Evolutionary conservation across 1,284 basidiomycete species (phyloP).

Genomic region (Fistulina hepatica): DNA sequence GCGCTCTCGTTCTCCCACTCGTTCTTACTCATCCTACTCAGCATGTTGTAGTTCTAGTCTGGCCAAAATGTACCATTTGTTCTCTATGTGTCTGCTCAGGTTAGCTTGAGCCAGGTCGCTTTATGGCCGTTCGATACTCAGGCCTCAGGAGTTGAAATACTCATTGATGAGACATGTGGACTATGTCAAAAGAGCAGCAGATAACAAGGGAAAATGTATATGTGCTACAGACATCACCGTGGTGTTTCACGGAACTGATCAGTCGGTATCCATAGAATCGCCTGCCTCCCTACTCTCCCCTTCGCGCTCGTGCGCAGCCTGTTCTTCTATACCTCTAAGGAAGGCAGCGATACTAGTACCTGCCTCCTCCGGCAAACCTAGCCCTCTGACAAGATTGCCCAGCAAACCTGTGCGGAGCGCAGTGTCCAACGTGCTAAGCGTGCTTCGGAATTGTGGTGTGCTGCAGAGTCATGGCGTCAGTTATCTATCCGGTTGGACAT

Average conservation of each 20-base stretch:
- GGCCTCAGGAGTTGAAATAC: too few species aligned
- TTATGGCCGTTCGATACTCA: too few species aligned
- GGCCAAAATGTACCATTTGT: too few species aligned
- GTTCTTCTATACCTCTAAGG: conserved; percentile 61
- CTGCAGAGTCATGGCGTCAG: conserved; percentile 8
- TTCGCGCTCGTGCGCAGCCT: conserved; percentile 53
- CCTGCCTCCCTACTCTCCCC: conserved; percentile 22
- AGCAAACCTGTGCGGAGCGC: conserved; percentile 66
- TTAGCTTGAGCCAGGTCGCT: too few species aligned
- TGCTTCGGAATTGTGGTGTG: conserved; percentile 47
- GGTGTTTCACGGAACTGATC: conserved; percentile 11
- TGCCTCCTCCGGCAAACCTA: conserved; percentile 71
- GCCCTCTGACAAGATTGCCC: conserved; percentile 55
- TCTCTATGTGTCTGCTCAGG: too few species aligned
- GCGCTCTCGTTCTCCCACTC: too few species aligned
- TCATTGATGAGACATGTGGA: too few species aligned
- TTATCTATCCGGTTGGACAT: neutral
- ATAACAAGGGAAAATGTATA: conserved; percentile 13
- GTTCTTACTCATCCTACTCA: too few species aligned
- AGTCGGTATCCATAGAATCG: conserved; percentile 54
- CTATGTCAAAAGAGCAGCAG: too few species aligned
- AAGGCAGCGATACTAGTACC: conserved; percentile 63
- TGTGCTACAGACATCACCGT: conserved; percentile 7
- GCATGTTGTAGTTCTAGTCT: too few species aligned
- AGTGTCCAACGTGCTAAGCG: conserved; percentile 62